phyloP scores from a whole-genome alignment of 345 rosid genomes.

The Microcos paniculata region DNA sequence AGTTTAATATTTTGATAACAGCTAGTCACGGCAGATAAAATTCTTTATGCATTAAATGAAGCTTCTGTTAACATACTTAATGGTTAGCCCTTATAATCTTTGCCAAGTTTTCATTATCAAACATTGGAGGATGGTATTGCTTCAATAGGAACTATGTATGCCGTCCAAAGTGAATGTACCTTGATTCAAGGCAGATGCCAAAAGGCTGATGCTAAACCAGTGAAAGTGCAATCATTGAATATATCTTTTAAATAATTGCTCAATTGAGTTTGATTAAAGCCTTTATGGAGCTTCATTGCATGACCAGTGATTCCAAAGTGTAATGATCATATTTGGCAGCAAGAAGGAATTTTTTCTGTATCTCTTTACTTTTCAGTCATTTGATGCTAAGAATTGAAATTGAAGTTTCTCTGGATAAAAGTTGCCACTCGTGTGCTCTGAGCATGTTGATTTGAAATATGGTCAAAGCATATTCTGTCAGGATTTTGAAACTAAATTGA shows the following conservation, averaged over 20 bases:
- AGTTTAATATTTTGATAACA: not conserved
- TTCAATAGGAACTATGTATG: not conserved
- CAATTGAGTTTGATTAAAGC: not conserved
- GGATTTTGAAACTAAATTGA: not conserved
- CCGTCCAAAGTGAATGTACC: not conserved
- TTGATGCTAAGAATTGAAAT: conserved; percentile 1
- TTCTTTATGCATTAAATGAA: not conserved
- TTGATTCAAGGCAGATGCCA: not conserved
- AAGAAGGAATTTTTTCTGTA: not conserved
- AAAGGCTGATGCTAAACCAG: not conserved
- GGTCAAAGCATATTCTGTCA: not conserved
- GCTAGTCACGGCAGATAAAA: not conserved
- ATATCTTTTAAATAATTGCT: not conserved
- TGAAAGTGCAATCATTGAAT: conserved; percentile 1
- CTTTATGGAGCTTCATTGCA: conserved; percentile 2
- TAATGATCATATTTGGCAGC: not conserved
- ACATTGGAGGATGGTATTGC: not conserved
- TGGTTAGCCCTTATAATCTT: not conserved
- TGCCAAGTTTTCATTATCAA: not conserved
- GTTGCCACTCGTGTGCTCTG: not conserved
- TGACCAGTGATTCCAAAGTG: not conserved
- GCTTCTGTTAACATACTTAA: not conserved
- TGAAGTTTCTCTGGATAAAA: not conserved
- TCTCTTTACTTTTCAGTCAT: not conserved
- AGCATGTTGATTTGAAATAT: not conserved